Percentiles rank a stretch among this genome's conserved stretches.
phyloP scores from a whole-genome alignment of 768 basidiomycete species.

The Calocybe indica region DNA sequence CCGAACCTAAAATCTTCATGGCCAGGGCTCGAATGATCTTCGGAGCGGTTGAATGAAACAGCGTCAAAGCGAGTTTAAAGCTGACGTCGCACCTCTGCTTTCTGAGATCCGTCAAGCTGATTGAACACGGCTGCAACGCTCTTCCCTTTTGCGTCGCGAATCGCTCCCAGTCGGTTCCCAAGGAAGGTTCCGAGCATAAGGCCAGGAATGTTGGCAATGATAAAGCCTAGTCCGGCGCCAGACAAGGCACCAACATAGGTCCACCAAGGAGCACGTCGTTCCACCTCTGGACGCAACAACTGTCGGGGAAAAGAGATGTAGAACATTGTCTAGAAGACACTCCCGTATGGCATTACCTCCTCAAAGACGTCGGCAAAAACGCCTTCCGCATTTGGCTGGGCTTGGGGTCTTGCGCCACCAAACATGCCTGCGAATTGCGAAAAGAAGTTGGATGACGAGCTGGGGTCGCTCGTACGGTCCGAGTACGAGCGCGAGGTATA shows the following conservation, averaged over 20 bases:
- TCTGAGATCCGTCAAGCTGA: conserved; percentile 69
- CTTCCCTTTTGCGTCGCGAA: conserved; percentile 93
- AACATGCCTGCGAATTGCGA: conserved; percentile 72
- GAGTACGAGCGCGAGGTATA: conserved; percentile 47
- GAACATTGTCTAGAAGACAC: background rate
- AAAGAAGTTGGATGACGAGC: conserved; percentile 72
- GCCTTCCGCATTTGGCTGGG: conserved; percentile 67
- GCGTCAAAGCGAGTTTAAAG: background rate
- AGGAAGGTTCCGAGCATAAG: conserved; percentile 81
- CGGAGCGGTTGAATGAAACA: background rate
- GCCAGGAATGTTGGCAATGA: conserved; percentile 78
- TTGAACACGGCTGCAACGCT: conserved; percentile 86
- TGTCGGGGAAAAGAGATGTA: conserved; percentile 16
- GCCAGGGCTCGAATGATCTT: conserved; percentile 81
- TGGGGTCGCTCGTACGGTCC: conserved; percentile 57
- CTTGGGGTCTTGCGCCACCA: conserved; percentile 28
- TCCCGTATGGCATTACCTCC: conserved; percentile 46
- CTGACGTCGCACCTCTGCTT: conserved; percentile 68
- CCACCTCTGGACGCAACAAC: conserved; percentile 80
- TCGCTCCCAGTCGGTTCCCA: conserved; percentile 85
- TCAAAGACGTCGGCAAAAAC: conserved; percentile 91
- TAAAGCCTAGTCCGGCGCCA: conserved; percentile 62
- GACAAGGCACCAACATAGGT: conserved; percentile 65
- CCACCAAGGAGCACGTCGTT: conserved; percentile 69
- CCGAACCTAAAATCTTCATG: conserved; percentile 75